Evolutionary conservation across 2,329 filamentous ascomycete species (phyloP), one percentile per base, ranked within the genome.

Genomic region (Aspergillus felis): DNA sequence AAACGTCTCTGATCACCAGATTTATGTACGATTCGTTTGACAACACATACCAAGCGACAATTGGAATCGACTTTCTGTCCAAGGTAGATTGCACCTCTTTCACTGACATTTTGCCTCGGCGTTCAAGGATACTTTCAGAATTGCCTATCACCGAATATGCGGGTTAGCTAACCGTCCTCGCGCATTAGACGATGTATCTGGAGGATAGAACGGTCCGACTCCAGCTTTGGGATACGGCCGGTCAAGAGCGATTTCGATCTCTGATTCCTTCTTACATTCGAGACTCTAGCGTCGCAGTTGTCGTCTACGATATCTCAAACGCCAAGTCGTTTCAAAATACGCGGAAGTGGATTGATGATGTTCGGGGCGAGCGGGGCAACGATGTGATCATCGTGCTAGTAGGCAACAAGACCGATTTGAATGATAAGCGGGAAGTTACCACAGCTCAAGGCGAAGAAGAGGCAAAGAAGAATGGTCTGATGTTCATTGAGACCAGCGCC

Each of bases 1-100:
- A 99, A 82, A 99, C 94, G 32, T 99, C 94, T 61, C 81, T 99
- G 69, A 99, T 99, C 76, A 99, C 94, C 65, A 88, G 94, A 64
- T 99, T 99, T 83, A 99, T 99, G 94, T 99, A 99, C 83, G 94
- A 99, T 79, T 97, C 94, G 50, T 99, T 99, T 82, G 94, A 99
- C 82, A 97, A 96, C 80, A 97, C 93, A 83, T 99, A 99, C 81
- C 94, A 99, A 79, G 94, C 94, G 57, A 99, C 94, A 42, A 97
- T 99, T 73, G 94, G 94, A 72, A 99, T 99, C 80, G 94, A 99
- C 79, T 99, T 99, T 74, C 86, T 99, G 66, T 97, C 92, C 71
- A 99, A 99, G 88, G 91, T 90, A 82, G 74, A 77, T 60, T 51
- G 41, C 32, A 38, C 32, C 32, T 17, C 14, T 41, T 47, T 46